Evolutionary conservation across 176 grass and related monocot genomes (phyloP), one percentile per base, ranked within the genome.

Genomic region (Zoysia pacifica): DNA sequence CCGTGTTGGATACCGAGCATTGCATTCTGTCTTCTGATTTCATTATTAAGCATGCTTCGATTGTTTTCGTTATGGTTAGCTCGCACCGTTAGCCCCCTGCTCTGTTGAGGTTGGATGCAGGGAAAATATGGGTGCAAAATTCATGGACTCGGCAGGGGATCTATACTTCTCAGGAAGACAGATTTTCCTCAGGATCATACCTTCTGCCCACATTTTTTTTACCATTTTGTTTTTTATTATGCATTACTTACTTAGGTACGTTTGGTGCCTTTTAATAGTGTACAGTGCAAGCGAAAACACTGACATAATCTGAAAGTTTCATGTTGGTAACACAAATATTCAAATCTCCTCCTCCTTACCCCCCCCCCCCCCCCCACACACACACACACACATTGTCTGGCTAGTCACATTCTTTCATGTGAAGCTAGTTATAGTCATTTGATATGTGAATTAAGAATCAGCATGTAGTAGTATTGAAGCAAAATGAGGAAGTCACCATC

Each of bases 71-170:
- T 77, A 51, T 56, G 79, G 47, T 48, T 65, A 37, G 44, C 50
- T 59, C 45, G 84, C 88, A 90, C 88, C 84, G 59, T 79, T 90
- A 90, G 88, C 88, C 88, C 79, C 88, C 74, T 90, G 88, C 70
- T 36, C 71, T 66, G 48, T 87, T 78, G 39, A 79, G 69, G 0
- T 70, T 65, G 8, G 74, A 49, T 47, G 42, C 53, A 84, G 83
- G 83, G 88, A 85, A 90, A 85, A 83, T 38, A 77, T 81, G 56
- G 84, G 89, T 91, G 89, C 89, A 48, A 91, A 0, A 91, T 89
- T 53, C 13, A 85, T 82, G n/a, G 19, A n/a, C 73, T 62, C 72
- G 54, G 6, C 89, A 64, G 20, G 71, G 53, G 60, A 10, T 78
- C 16, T 58, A 7, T 77, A 72, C 56, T 47, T 88, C 19, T 86